Evolutionary conservation across 352 stramenopile species (phyloP).

Genomic region (Pythium aquatile): DNA sequence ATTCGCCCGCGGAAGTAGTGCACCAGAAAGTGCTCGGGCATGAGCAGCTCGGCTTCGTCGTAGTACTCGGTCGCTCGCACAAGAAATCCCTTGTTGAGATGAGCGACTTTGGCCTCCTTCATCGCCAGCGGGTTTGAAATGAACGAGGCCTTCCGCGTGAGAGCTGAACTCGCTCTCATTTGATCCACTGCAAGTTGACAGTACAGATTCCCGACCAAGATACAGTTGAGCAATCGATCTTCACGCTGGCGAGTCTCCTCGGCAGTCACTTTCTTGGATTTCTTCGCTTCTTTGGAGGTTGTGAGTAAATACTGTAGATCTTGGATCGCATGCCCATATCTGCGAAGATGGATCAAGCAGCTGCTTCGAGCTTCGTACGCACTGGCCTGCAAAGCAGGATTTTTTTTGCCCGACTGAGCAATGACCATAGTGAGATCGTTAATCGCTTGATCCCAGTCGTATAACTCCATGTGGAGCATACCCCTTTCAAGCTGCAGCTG

Average conservation of each 20-base stretch:
- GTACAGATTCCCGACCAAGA: constrained; percentile 59
- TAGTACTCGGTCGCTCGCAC: constrained; percentile 34
- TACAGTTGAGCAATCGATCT: constrained; percentile 35
- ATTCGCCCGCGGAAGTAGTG: constrained; percentile 48
- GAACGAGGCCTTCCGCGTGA: constrained; percentile 28
- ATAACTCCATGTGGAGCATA: constrained; percentile 35
- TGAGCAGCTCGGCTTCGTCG: constrained; percentile 31
- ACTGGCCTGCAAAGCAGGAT: constrained; percentile 22
- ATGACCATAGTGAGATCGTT: constrained; percentile 46
- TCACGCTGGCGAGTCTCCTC: constrained; percentile 21
- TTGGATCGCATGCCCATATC: constrained; percentile 44
- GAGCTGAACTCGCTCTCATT: constrained; percentile 29
- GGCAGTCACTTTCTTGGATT: constrained; percentile 1
- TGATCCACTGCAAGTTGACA: constrained; percentile 52
- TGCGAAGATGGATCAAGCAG: constrained; percentile 36
- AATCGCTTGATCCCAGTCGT: constrained; percentile 42
- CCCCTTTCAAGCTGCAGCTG: constrained; percentile 46
- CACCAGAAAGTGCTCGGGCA: constrained; percentile 40
- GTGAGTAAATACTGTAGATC: constrained; percentile 40
- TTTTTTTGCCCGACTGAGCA: constrained; percentile 36
- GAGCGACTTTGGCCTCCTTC: constrained; percentile 29
- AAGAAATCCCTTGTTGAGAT: constrained; percentile 36
- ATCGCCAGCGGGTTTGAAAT: constrained; percentile 25
- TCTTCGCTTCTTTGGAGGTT: constrained; percentile 23
- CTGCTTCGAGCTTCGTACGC: constrained; percentile 39